Conservation (phyloP, 2,329 filamentous ascomycete species). For the Beauveria rudraprayagi region DNA sequence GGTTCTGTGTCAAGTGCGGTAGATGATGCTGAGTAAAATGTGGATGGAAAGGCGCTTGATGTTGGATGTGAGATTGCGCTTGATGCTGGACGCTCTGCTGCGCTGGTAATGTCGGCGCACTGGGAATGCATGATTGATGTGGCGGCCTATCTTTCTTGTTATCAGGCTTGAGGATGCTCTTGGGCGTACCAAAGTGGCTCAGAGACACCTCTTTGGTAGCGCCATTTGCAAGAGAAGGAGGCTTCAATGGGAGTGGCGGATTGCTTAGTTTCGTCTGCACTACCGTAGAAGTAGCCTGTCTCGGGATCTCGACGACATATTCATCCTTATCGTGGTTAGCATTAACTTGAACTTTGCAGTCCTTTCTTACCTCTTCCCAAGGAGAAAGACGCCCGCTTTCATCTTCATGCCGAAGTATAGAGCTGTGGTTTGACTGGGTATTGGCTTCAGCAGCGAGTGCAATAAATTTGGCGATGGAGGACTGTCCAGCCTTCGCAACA, state of each 20-base stretch:
- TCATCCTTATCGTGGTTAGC: background rate
- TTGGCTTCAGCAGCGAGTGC: background rate
- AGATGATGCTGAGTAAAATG: background rate
- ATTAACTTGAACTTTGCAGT: background rate
- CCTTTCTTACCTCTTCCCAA: constrained; percentile 18
- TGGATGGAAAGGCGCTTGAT: background rate
- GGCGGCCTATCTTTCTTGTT: background rate
- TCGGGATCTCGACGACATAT: background rate
- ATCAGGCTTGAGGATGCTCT: background rate
- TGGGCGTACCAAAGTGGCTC: background rate
- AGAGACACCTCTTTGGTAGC: background rate
- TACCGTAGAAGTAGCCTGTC: background rate
- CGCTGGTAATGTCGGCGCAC: background rate
- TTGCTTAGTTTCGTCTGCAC: background rate
- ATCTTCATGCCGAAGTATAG: background rate
- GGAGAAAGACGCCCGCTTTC: constrained; percentile 19
- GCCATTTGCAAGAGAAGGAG: background rate
- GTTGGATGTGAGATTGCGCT: background rate
- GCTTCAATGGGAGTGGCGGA: background rate
- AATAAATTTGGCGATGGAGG: background rate
- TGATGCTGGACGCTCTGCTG: background rate
- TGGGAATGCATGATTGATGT: background rate
- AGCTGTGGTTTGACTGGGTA: background rate
- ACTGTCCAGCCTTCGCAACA: background rate
- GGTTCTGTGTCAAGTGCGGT: background rate